Conservation (phyloP, 257 asterid genomes). For the Penstemon eatonii region DNA sequence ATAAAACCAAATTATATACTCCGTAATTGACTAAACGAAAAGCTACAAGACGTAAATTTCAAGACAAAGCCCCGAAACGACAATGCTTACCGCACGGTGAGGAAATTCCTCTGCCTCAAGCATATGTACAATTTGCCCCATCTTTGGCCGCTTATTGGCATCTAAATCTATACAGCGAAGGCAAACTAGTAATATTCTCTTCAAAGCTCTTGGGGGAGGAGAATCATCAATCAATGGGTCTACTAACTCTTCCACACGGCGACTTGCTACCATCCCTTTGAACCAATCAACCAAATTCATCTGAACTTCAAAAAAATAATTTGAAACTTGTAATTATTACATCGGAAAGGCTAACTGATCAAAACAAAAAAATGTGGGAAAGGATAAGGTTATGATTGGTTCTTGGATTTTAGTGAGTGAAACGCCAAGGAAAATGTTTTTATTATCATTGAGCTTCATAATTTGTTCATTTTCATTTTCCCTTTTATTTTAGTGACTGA, state of each 20-base stretch:
- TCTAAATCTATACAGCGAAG: constrained; percentile 86
- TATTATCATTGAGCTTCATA: too few species aligned
- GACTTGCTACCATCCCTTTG: constrained; percentile 82
- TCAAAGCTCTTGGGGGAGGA: constrained; percentile 77
- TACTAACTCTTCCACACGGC: constrained; percentile 70
- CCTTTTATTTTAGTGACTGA: too few species aligned
- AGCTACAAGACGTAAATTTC: not conserved
- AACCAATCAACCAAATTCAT: constrained; percentile 94
- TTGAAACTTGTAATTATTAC: not conserved
- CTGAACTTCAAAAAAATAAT: constrained; percentile 41
- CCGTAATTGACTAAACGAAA: not conserved
- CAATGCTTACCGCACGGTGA: constrained; percentile 59
- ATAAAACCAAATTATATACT: not conserved
- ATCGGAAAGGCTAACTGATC: not conserved
- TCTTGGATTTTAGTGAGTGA: too few species aligned
- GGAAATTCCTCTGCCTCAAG: constrained; percentile 92
- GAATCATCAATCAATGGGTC: constrained; percentile 70
- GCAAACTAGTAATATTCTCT: constrained; percentile 74
- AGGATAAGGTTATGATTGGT: too few species aligned
- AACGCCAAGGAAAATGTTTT: too few species aligned
- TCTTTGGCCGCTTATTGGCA: constrained; percentile 86
- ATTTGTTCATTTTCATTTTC: too few species aligned
- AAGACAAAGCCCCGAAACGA: not conserved
- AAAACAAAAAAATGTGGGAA: too few species aligned
- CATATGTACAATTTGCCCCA: constrained; percentile 96